Conservation (phyloP, 768 basidiomycete genomes). For the Mycena vitilis region DNA sequence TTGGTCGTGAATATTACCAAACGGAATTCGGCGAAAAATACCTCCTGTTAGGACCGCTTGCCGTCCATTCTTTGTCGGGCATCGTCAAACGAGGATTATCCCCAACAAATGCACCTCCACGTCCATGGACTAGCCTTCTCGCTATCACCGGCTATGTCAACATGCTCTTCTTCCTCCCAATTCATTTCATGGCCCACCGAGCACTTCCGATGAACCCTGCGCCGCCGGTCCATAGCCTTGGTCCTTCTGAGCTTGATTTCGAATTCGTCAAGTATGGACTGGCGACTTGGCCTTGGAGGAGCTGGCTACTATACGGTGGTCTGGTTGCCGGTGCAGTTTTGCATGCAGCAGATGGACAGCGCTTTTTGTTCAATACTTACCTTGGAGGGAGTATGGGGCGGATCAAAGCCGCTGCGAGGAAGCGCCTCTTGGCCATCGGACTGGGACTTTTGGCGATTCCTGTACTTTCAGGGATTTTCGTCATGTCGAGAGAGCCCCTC, state of each 20-base stretch:
- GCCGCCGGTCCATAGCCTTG: conserved; percentile 66
- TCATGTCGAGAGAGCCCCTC: conserved; percentile 67
- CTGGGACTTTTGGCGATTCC: conserved; percentile 57
- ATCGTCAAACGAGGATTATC: conserved; percentile 68
- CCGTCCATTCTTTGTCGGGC: conserved; percentile 69
- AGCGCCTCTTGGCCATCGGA: conserved; percentile 44
- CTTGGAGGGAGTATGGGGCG: conserved; percentile 43
- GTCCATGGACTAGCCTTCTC: conserved; percentile 56
- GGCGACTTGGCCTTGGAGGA: conserved; percentile 68
- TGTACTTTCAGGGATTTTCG: conserved; percentile 65
- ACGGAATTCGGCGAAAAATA: conserved; percentile 74
- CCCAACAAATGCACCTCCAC: conserved; percentile 45
- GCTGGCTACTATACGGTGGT: conserved; percentile 71
- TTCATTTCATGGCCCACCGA: conserved; percentile 80
- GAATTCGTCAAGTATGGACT: conserved; percentile 85
- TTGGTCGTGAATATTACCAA: conserved; percentile 91
- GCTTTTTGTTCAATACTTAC: conserved; percentile 65
- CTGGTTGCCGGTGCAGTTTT: conserved; percentile 66
- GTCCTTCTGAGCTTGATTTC: conserved; percentile 84
- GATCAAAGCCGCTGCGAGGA: conserved; percentile 36
- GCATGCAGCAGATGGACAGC: conserved; percentile 73
- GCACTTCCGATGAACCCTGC: conserved; percentile 58
- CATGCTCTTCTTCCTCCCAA: conserved; percentile 67
- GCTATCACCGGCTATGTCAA: conserved; percentile 73
- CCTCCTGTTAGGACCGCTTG: conserved; percentile 76